A percentile compares a stretch with the other conserved stretches of the same genome.
These are phyloP conservation scores for Cladorrhinum samala DNA, from an alignment of 495 filamentous ascomycete genomes.

Conservation along the genomic window DNA sequence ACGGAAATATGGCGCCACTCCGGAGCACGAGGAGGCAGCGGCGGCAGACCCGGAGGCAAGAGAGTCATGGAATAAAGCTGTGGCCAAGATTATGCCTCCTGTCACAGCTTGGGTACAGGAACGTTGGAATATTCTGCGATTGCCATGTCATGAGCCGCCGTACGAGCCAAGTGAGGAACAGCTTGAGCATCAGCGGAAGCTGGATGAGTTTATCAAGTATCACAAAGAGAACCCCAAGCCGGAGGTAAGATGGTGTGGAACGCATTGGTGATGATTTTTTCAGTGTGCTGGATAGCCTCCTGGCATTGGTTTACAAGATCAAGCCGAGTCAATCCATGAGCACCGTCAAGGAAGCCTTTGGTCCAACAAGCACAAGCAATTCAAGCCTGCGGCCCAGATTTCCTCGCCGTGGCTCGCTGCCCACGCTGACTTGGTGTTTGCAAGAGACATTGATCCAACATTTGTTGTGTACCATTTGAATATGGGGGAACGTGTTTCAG, in stretches of 20 bases:
- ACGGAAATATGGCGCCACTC: conserved; percentile 2
- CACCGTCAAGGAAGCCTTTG: no score
- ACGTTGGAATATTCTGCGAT: conserved; percentile 19
- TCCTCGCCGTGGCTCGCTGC: no score
- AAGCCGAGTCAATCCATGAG: no score
- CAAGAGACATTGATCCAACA: no score
- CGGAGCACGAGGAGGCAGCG: conserved; percentile 14
- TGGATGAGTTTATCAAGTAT: neutral
- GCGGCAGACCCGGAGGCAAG: conserved; percentile 10
- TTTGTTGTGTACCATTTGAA: no score
- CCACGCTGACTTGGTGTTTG: no score
- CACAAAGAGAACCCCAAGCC: neutral
- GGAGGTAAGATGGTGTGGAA: neutral
- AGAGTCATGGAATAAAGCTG: conserved; percentile 17
- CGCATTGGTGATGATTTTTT: neutral
- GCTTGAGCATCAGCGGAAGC: neutral
- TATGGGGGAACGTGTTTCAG: no score
- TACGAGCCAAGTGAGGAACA: conserved; percentile 9
- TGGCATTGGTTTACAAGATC: no score
- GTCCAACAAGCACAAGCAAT: no score
- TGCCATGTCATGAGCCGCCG: conserved; percentile 7
- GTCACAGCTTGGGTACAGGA: conserved; percentile 24
- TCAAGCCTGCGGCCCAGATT: no score
- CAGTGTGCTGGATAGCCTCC: no score
- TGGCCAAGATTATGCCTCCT: conserved; percentile 22